Base-by-base conservation (phyloP, 2,329 filamentous ascomycete species). In the Neonectria sp. region DNA sequence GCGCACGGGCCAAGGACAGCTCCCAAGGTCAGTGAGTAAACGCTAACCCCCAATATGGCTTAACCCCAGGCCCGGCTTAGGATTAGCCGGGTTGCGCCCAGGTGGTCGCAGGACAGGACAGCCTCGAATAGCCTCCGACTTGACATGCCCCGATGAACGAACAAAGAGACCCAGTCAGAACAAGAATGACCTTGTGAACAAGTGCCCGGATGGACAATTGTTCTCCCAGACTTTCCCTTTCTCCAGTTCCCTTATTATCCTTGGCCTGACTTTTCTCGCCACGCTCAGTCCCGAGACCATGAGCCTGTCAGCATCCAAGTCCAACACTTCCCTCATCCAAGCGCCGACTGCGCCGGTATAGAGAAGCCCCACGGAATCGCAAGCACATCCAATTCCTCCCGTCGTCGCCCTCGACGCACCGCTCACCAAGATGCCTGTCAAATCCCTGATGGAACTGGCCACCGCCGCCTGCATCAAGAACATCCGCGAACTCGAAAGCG, bases 401-500 rank as follows among this genome's bases (percentile, higher is more conserved):
- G n/a, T 37, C 49, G 5, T 29, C 29, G 6, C 35, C 24, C 15
- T 48, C 31, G 6, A 37, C 12, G 15, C 46, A 24, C 15, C 8
- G 40, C n/a, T 46, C 15, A 17, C 24, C 52, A 70, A 55, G 48
- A 84, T 85, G 83, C 77, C 82, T 56, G 80, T 82, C 70, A 85
- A 86, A 68, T 86, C 86, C 35, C 82, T 91, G 2, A 76, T 85
- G 53, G 84, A 86, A 8, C 80, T 89, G 67, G 86, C 86, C 73
- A 84, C 84, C 5, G 78, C 80, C 43, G 82, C 84, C 33, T 88
- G 86, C 73, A 78, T 89, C 55, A 86, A 85, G 69, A 86, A 90
- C 73, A 81, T 89, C 68, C 80, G 81, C 60, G 77, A 83, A 63
- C 86, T 98, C 63, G 86, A 86, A 52, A 91, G 93, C 78, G 85